Evolutionary conservation across 2,329 filamentous ascomycete genomes (phyloP).

Genomic region (Aspergillus thermomutatus): DNA sequence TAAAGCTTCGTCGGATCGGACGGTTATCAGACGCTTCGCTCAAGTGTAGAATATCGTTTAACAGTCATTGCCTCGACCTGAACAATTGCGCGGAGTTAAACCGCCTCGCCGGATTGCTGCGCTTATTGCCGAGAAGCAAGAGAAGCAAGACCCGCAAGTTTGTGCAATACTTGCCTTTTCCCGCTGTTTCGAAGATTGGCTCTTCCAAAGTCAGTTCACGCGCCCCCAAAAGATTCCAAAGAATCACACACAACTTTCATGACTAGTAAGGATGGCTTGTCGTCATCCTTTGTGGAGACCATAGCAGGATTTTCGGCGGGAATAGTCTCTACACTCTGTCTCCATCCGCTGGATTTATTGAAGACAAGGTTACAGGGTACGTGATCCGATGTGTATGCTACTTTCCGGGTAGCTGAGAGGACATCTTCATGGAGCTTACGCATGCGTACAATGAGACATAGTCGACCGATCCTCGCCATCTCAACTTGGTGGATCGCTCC

Average conservation of each 20-base stretch:
- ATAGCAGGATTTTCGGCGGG: slow-evolving; percentile 88
- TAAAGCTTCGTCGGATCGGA: not conserved
- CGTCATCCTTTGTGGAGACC: slow-evolving; percentile 78
- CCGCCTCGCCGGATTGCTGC: not conserved
- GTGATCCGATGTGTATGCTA: slow-evolving; percentile 16
- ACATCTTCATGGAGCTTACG: not conserved
- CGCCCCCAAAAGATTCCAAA: not conserved
- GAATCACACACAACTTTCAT: slow-evolving; percentile 31
- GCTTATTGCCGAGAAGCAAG: not conserved
- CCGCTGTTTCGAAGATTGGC: not conserved
- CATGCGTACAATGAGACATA: slow-evolving; percentile 39
- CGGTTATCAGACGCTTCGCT: not conserved
- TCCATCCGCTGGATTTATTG: slow-evolving; percentile 91
- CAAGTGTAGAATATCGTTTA: not conserved
- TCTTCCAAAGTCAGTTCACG: not conserved
- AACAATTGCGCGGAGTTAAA: not conserved
- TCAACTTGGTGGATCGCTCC: slow-evolving; percentile 51
- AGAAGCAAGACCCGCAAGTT: not conserved
- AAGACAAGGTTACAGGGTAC: slow-evolving; percentile 92
- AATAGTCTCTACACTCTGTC: slow-evolving; percentile 76
- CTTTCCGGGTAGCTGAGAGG: not conserved
- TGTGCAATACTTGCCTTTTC: not conserved
- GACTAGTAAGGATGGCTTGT: slow-evolving; percentile 55
- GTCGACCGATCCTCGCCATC: slow-evolving; percentile 50
- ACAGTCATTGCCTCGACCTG: not conserved